Conservation (phyloP, 306 rosid genomes). For the cucumber (Cucumis sativus) region DNA sequence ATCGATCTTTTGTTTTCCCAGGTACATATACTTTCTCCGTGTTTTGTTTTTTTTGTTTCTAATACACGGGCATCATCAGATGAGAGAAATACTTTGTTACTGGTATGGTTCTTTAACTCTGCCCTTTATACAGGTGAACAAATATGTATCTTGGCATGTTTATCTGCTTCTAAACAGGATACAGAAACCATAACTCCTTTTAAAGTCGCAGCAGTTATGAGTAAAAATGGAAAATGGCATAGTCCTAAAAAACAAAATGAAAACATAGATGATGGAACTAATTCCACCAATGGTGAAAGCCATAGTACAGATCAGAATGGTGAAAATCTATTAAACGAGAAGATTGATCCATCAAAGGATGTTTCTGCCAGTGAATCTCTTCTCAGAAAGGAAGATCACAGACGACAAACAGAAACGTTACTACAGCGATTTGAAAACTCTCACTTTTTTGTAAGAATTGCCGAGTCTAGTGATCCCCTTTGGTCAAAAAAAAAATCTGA, state of each 20-base stretch:
- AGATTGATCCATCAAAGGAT: conserved; percentile 24
- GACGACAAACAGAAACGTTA: conserved; percentile 43
- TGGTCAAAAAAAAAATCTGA: conserved; percentile 56
- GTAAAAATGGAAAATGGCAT: conserved; percentile 47
- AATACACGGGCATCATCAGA: conserved; percentile 15
- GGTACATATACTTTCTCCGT: conserved; percentile 41
- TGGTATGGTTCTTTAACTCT: conserved; percentile 33
- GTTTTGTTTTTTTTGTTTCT: conserved; percentile 12
- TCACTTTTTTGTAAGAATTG: conserved; percentile 83
- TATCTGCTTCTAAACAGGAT: conserved; percentile 82
- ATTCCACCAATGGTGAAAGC: conserved; percentile 23
- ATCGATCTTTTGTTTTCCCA: conserved; percentile 80
- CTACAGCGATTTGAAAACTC: conserved; percentile 74
- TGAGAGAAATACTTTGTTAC: conserved; percentile 1
- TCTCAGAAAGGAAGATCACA: conserved; percentile 56
- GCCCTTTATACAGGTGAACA: conserved; percentile 74
- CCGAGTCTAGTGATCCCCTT: conserved; percentile 59
- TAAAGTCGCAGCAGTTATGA: conserved; percentile 57
- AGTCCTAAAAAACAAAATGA: conserved; percentile 43
- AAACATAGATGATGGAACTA: conserved; percentile 24
- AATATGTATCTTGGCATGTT: conserved; percentile 82
- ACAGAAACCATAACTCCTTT: conserved; percentile 62
- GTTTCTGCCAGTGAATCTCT: conserved; percentile 46
- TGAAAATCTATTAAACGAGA: conserved; percentile 23
- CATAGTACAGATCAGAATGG: conserved; percentile 30